Evolutionary conservation across 306 rosid species (phyloP), one percentile per base, ranked within the genome.

Genomic region (Casuarina glauca): DNA sequence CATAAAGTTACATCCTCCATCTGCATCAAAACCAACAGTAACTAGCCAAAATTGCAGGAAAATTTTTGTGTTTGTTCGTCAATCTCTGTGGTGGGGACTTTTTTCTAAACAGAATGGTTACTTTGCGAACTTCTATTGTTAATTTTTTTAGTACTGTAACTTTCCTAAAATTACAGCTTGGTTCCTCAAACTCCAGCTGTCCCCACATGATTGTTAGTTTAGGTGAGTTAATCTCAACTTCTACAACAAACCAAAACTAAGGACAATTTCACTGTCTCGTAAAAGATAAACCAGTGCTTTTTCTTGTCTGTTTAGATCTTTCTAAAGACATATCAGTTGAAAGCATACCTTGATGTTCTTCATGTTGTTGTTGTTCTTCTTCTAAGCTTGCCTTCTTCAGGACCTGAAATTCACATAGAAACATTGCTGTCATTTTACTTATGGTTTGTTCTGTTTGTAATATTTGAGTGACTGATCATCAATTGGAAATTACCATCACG

Each of bases 311-410:
- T 53, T 38, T 38, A 10, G 15, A 20, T 42, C 50, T 66, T 66
- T 42, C 70, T 39, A 42, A 66, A 66, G 46, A 73, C 70, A 73
- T 69, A 35, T 66, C 54, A 51, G 75, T 10, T 79, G 70, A 80
- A 80, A 74, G 45, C 86, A 12, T 19, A 89, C 97, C 95, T 89
- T 69, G 85, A 80, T 17, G 78, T 71, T 86, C 69, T 50, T 53
- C 77, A 69, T 51, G 43, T 61, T 72, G 69, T 68, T 26, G 32
- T 26, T 75, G 82, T 19, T 82, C 83, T 81, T 79, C 89, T 72
- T 85, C 88, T 39, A 75, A 81, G 82, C 78, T 82, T 74, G 79
- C 78, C 42, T 78, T 77, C 70, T 86, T 87, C 67, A 95, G 88
- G 80, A 86, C 82, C 96, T 91, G 84, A 84, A 85, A 70, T 52